Evolutionary conservation across 2,329 filamentous ascomycete species (phyloP).

Genomic region (Arthrocladium fulminans): DNA sequence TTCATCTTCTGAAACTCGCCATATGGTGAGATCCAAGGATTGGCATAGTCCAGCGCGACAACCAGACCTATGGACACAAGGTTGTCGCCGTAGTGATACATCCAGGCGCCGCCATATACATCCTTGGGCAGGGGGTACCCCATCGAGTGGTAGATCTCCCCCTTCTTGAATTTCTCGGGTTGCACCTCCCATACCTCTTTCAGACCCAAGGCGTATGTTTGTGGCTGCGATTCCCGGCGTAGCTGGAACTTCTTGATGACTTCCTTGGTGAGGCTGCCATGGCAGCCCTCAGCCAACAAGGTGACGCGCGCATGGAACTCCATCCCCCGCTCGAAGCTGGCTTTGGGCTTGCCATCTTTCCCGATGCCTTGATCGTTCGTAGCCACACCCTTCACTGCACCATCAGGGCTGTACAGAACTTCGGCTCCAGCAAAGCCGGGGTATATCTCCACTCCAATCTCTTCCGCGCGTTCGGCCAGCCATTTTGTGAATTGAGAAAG

Average conservation of each 20-base stretch:
- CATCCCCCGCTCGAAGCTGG: slow-evolving; percentile 92
- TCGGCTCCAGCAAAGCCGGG: slow-evolving; percentile 93
- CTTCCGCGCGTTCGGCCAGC: slow-evolving; percentile 93
- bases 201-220: slow-evolving; percentile 88
- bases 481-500: slow-evolving; percentile 92
- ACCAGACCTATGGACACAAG: slow-evolving; percentile 87
- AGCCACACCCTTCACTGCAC: slow-evolving; percentile 84
- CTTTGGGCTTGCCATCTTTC: slow-evolving; percentile 74
- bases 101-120: slow-evolving; percentile 95
- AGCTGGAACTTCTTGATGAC: slow-evolving; percentile 91
- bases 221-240: slow-evolving; percentile 76
- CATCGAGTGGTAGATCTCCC: slow-evolving; percentile 79
- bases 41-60: slow-evolving; percentile 87
- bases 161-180: slow-evolving; percentile 83
- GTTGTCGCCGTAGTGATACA: slow-evolving; percentile 99
- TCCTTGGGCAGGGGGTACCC: slow-evolving; percentile 82
- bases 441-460: slow-evolving; percentile 90
- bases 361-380: slow-evolving; percentile 89
- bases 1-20: slow-evolving; percentile 98
- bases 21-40: slow-evolving; percentile 94
- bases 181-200: slow-evolving; percentile 98
- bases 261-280: slow-evolving; percentile 91
- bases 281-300: slow-evolving; percentile 87
- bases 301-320: slow-evolving; percentile 92
- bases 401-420: slow-evolving; percentile 76